Percentiles rank a stretch among this genome's conserved stretches.
phyloP scores from a whole-genome alignment of 345 rosid genomes.

The Cochlearia excelsa region DNA sequence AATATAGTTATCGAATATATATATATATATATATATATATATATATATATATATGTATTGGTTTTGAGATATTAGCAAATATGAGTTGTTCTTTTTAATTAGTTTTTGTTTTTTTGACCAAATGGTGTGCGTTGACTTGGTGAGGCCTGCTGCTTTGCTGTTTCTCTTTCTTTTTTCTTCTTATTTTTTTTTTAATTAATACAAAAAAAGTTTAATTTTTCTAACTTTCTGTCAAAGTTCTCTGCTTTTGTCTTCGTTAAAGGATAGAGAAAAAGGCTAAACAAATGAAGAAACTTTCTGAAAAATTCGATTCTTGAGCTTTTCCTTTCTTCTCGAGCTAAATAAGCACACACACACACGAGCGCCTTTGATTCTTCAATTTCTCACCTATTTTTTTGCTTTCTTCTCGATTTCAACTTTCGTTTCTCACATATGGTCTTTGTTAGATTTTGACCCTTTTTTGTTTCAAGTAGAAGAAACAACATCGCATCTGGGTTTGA shows the following conservation, averaged over 20 bases:
- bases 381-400: slow-evolving; percentile 4
- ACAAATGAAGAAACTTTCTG: slow-evolving; percentile 1
- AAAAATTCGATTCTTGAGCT: slow-evolving; percentile 26
- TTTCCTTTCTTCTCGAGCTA: slow-evolving; percentile 9
- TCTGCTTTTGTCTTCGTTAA: slow-evolving; percentile 36
- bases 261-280: slow-evolving; percentile 1
- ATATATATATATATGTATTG: too few species aligned
- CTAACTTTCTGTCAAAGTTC: slow-evolving; percentile 31
- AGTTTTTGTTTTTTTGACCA: slow-evolving; percentile 24
- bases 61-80: slow-evolving; percentile 14
- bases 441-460: slow-evolving; percentile 24
- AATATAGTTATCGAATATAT: too few species aligned
- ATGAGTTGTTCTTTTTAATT: slow-evolving; percentile 33
- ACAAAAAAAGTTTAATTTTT: slow-evolving; percentile 7
- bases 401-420: neutral
- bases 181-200: neutral
- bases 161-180: slow-evolving; percentile 7
- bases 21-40: too few species aligned
- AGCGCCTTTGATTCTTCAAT: slow-evolving; percentile 24
- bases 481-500: slow-evolving; percentile 19
- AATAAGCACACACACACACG: slow-evolving; percentile 27
- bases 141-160: slow-evolving; percentile 39
- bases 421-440: slow-evolving; percentile 1
- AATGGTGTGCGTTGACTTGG: slow-evolving; percentile 37
- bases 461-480: slow-evolving; percentile 8